Evolutionary conservation across 441 rosid genomes (phyloP), one percentile per base, ranked within the genome.

Genomic region (Pelargonium australe): DNA sequence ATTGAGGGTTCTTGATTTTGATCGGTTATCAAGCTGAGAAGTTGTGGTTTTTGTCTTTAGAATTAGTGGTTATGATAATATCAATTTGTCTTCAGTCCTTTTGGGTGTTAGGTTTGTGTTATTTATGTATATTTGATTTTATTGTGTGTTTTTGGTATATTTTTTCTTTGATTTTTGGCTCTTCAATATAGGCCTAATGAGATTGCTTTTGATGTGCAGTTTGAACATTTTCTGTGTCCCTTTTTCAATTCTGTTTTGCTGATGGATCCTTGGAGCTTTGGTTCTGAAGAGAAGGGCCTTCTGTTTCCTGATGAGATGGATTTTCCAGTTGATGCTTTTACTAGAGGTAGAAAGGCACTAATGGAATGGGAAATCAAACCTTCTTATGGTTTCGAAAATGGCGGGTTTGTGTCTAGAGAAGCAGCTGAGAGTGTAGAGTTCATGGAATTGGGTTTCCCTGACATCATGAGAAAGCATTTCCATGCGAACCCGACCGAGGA

Each of bases 221-320:
- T 53, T 14, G 41, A 40, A 53, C 13, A 9, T 37, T 62, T 53
- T 69, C 63, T 19, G 80, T 73, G 63, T 25, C 71, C 75, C 14
- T 51, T 51, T 68, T 66, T 58, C 58, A 17, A 49, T 51, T 66
- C 53, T 67, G 19, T 47, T 74, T 49, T 73, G 64, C 61, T 34
- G 68, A 87, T 87, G 92, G 96, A 89, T 68, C 81, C 85, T 60
- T 87, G 93, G 96, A 82, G 82, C 73, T 83, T 74, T 69, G 69
- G 70, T 51, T 63, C 78, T 31, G 87, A 81, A 72, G 90, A 85
- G 53, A 85, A 78, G 70, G 81, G 77, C 68, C 44, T 75, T 76
- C 43, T 71, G 72, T 77, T 80, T 65, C 43, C 83, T 0, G 85
- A 80, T 70, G 90, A 75, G 76, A 58, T 81, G 25, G 81, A 81